These are phyloP conservation scores for Carex pumila DNA, from an alignment of 176 grass and related monocot genomes.

Conservation along the genomic window DNA sequence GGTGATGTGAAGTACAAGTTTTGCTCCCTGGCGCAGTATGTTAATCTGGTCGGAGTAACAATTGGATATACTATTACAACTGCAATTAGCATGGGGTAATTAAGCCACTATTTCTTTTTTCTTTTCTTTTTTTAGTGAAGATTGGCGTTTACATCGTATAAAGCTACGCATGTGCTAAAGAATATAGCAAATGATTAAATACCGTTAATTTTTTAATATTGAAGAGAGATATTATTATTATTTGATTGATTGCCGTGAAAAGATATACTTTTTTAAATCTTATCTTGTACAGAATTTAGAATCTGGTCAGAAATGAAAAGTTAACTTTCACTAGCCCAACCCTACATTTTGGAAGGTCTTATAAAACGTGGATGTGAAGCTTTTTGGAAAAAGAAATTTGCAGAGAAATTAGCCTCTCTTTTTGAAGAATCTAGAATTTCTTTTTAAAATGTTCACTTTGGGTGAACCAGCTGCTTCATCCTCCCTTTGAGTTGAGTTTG, in stretches of 20 bases:
- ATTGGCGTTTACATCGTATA: background rate
- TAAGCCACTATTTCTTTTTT: background rate
- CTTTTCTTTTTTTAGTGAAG: too few relatives aligned
- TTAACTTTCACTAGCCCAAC: background rate
- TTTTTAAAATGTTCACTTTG: slow-evolving; percentile 18
- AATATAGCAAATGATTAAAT: background rate
- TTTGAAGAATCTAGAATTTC: background rate
- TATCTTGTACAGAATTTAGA: slow-evolving; percentile 5
- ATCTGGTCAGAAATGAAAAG: background rate
- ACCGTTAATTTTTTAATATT: too few relatives aligned
- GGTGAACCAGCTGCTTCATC: slow-evolving; percentile 20
- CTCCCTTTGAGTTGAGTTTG: background rate
- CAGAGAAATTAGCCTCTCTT: background rate
- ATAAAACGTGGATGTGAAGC: background rate
- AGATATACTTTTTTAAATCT: background rate
- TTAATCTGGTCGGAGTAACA: slow-evolving; percentile 73
- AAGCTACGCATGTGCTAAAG: background rate
- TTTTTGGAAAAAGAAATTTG: background rate
- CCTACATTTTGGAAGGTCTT: slow-evolving; percentile 10
- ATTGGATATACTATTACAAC: slow-evolving; percentile 95
- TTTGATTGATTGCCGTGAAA: background rate
- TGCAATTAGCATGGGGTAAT: slow-evolving; percentile 96
- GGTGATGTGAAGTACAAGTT: slow-evolving; percentile 49
- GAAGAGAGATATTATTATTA: too few relatives aligned
- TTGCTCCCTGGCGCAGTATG: slow-evolving; percentile 74